Evolutionary conservation across 768 basidiomycete genomes (phyloP), one percentile per base, ranked within the genome.

Genomic region (Tricholoma flavovirens): DNA sequence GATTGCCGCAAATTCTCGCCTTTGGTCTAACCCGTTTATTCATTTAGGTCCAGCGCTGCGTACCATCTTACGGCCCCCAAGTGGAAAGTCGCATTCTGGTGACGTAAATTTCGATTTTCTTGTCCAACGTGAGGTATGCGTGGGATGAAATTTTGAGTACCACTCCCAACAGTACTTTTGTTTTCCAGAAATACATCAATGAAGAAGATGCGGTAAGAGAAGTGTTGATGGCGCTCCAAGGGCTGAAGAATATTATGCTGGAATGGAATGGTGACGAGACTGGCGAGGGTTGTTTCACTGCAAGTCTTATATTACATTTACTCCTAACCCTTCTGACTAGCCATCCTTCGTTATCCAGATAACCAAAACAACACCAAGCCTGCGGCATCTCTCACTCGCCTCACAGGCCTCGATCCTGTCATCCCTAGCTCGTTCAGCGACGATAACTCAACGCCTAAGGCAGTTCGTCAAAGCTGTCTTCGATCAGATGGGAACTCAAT

Each of bases 181-280:
- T 36, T 51, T 26, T 6, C 4, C 22, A 90, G 87, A 81, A 67
- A 67, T 86, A 86, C 58, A 87, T 92, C 22, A 68, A 83, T 51
- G 91, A 93, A 69, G 78, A 83, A 50, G 85, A 91, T 60, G 83
- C 86, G 36, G 85, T 90, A 5, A 80, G 90, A 3, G 91, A 93
- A 62, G 74, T 90, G 2, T 73, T 92, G 11, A 86, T 90, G 67
- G 81, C 81, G 29, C 70, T 92, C 4, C 89, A 92, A 75, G 90
- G 91, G 0, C 77, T 79, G 53, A 78, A 75, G 49, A 90, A 85
- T 59, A 70, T 85, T 36, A 68, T 89, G 61, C 68, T 88, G 7
- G 55, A 61, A 11, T 74, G 75, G 71, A 62, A 67, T 32, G 63
- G 73, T 29, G 67, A 65, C 17, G 56, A 59, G 2, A 42, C 17